Conservation (phyloP, 2,329 filamentous ascomycete genomes). For the Zasmidium angulare region DNA sequence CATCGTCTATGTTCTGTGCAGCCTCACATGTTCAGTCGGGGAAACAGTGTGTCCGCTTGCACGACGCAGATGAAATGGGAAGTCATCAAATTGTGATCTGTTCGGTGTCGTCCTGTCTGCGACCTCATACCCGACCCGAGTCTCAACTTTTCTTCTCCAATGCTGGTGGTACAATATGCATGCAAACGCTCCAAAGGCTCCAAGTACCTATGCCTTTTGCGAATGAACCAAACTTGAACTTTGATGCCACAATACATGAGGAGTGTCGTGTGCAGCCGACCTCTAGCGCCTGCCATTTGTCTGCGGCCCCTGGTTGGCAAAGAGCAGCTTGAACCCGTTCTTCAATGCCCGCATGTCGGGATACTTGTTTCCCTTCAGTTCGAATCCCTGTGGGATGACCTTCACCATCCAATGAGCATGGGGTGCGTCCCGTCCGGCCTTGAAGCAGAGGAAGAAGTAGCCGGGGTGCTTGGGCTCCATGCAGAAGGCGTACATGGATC, state of each 20-base stretch:
- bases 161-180: background rate
- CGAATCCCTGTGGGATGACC: constrained; percentile 88
- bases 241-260: background rate
- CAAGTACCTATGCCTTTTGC: background rate
- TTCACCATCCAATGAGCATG: constrained; percentile 83
- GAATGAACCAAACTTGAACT: background rate
- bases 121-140: background rate
- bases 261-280: background rate
- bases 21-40: background rate
- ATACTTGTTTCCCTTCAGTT: constrained; percentile 84
- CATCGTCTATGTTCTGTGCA: background rate
- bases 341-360: constrained; percentile 93
- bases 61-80: too few species aligned
- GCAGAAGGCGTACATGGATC: constrained; percentile 93
- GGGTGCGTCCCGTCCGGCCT: constrained; percentile 73
- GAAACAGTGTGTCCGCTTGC: too few species aligned
- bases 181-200: background rate
- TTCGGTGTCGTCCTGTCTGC: background rate
- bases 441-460: constrained; percentile 96
- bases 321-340: constrained; percentile 93
- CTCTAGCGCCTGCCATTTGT: constrained; percentile 20
- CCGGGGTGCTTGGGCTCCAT: constrained; percentile 88
- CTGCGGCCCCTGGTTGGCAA: constrained; percentile 41
- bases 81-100: background rate
- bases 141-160: background rate